phyloP scores from a whole-genome alignment of 352 stramenopile species.

The Globisporangium rhizosaccharum region DNA sequence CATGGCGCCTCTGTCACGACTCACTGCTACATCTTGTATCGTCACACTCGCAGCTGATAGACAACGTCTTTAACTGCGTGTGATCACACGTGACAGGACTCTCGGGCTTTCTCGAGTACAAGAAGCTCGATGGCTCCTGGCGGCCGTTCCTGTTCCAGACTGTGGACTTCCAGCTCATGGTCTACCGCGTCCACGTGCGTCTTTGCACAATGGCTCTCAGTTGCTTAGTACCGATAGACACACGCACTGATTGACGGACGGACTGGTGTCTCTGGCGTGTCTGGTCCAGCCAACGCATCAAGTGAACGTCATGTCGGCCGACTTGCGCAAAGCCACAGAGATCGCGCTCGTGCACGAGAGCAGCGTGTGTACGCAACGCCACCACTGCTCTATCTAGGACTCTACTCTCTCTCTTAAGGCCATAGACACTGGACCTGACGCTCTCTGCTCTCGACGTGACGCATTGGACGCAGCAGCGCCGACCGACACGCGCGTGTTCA shows the following conservation, averaged over 20 bases:
- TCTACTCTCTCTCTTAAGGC: background rate
- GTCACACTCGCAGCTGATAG: background rate
- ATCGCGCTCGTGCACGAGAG: slow-evolving; percentile 29
- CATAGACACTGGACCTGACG: background rate
- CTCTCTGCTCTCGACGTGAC: background rate
- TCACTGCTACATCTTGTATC: background rate
- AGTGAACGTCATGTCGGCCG: slow-evolving; percentile 65
- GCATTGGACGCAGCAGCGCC: slow-evolving; percentile 5
- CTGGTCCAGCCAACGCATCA: slow-evolving; percentile 50
- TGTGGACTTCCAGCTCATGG: slow-evolving; percentile 52
- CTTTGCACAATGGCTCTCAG: too few relatives aligned
- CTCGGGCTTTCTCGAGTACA: slow-evolving; percentile 69
- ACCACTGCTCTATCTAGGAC: background rate
- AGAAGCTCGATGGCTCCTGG: slow-evolving; percentile 66
- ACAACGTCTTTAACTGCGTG: background rate
- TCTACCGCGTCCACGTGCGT: slow-evolving; percentile 68
- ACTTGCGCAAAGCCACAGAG: slow-evolving; percentile 55
- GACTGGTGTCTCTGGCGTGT: background rate
- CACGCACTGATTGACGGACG: background rate
- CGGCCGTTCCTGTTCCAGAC: slow-evolving; percentile 77
- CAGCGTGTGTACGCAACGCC: slow-evolving; percentile 1
- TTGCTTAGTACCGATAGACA: background rate
- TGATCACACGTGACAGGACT: slow-evolving; percentile 12
- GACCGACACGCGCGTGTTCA: slow-evolving; percentile 37
- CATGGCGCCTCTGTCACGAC: background rate